Base-by-base conservation (phyloP, 495 filamentous ascomycete species). In the Podospora sp. region DNA sequence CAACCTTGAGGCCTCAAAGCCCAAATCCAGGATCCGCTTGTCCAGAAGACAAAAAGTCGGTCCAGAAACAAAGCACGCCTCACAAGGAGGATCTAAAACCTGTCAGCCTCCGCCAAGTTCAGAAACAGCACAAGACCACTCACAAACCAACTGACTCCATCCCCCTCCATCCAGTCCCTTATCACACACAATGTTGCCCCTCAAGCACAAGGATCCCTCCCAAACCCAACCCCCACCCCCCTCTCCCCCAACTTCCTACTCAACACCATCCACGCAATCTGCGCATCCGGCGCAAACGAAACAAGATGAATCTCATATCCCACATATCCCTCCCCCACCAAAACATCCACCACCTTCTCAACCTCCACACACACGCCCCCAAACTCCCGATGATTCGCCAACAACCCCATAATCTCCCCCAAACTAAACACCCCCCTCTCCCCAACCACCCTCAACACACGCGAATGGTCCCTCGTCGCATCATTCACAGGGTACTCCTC, bases 221-320 rank as follows among this genome's bases (percentile, higher is more conserved):
- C 51, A 6, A 2, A 55, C 11, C n/a, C 20, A 2, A 55, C n/a
- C 2, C 7, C n/a, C 51, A 55, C 51, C 6, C 51, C 51, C 51
- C n/a, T 55, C 51, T 2, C 18, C 14, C 12, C 20, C 14, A 21
- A 12, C 20, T 55, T 12, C 14, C 20, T 22, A 6, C 2, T 22
- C 51, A 55, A 55, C 20, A 55, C 14, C 20, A 55, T 55, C 51
- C 51, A 55, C 51, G 51, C 51, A 9, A 21, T 55, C 51, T 55
- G 20, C 20, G 20, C n/a, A 21, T 55, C 20, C n/a, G 51, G 51
- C 51, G 51, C 20, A 55, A 55, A 55, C 51, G n/a, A 2, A 6
- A 46, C 51, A 25, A 55, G 22, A 24, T 22, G 51, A 22, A 55
- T 21, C 51, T 55, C 51, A 55, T 22, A 21, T 14, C 24, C 51